Evolutionary conservation across 2,329 filamentous ascomycete species (phyloP), one percentile per base, ranked within the genome.

Genomic region (Arthrobotrys megalospora): DNA sequence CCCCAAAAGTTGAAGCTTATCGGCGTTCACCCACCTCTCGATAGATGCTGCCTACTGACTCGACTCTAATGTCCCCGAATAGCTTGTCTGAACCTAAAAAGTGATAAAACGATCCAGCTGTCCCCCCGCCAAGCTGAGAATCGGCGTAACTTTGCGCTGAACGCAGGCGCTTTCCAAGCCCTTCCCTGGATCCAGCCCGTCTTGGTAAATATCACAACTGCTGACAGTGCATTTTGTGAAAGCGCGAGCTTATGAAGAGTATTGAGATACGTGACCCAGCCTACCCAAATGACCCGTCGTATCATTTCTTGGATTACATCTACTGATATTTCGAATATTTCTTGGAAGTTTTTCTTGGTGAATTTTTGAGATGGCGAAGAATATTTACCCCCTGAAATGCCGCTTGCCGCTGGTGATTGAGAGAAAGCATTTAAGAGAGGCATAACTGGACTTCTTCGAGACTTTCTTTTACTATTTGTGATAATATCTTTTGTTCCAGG

Each of bases 231-330:
- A 14, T 7, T 63, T 64, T 64, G 24, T 12, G n/a, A 28, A 41
- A 43, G 11, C 11, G 6, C n/a, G 38, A 32, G 38, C n/a, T 60
- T 45, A 14, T 2, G 36, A 38, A 19, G 16, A 16, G 21, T 47
- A 34, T 48, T 19, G 34, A 34, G 16, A 62, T 60, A 21, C 28
- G 28, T 55, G 21, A 67, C 52, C 10, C 1, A 14, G 52, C 7
- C 11, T 7, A 3, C 50, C 24, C 34, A 45, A 47, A 14, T 41
- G 47, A 24, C n/a, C 19, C 14, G 65, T 64, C 38, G 14, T 50
- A 76, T 70, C 65, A 62, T 58, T 70, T 69, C 72, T 76, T 70
- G 65, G 65, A 52, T 65, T 76, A 50, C 66, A 52, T 60, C 41
- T 65, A 7, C 11, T 14, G 48, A 65, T 53, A 58, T 47, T 16